Evolutionary conservation across 306 rosid genomes (phyloP).

Genomic region (Vicia sativa): DNA sequence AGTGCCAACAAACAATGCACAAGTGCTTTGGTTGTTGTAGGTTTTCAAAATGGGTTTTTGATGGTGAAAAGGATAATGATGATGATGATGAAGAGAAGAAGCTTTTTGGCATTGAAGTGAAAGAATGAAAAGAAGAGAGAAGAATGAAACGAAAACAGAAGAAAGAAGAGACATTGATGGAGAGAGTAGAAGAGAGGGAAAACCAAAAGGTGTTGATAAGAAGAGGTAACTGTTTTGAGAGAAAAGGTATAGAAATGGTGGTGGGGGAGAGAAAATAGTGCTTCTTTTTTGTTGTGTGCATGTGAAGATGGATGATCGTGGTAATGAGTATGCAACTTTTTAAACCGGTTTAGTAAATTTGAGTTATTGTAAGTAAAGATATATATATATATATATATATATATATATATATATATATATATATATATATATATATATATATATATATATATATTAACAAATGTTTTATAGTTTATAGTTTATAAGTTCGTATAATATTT

Average conservation of each 20-base stretch:
- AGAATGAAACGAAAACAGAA: conserved; percentile 46
- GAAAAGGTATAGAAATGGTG: background rate
- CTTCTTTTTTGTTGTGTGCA: conserved; percentile 30
- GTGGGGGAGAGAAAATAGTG: background rate
- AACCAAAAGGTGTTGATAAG: conserved; percentile 28
- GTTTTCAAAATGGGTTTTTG: conserved; percentile 61
- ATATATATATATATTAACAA: too few species aligned
- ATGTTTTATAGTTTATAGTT: too few species aligned
- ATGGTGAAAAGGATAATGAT: conserved; percentile 51
- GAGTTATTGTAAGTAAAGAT: too few species aligned
- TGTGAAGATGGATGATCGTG: conserved; percentile 37
- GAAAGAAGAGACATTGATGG: conserved; percentile 48
- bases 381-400: too few species aligned
- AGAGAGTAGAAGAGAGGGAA: conserved; percentile 20
- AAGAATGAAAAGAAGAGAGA: conserved; percentile 40
- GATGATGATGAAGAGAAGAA: conserved; percentile 51
- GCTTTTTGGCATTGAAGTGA: conserved; percentile 49
- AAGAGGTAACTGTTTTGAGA: background rate
- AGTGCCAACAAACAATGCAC: conserved; percentile 78
- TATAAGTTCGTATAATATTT: too few species aligned
- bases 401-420: too few species aligned
- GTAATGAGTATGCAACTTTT: background rate
- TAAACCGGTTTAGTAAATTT: background rate
- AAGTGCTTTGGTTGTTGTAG: conserved; percentile 51
- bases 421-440: too few species aligned